These are phyloP conservation scores for Samsoniella hepiali DNA, from an alignment of 2,329 filamentous ascomycete genomes.

Conservation along the genomic window DNA sequence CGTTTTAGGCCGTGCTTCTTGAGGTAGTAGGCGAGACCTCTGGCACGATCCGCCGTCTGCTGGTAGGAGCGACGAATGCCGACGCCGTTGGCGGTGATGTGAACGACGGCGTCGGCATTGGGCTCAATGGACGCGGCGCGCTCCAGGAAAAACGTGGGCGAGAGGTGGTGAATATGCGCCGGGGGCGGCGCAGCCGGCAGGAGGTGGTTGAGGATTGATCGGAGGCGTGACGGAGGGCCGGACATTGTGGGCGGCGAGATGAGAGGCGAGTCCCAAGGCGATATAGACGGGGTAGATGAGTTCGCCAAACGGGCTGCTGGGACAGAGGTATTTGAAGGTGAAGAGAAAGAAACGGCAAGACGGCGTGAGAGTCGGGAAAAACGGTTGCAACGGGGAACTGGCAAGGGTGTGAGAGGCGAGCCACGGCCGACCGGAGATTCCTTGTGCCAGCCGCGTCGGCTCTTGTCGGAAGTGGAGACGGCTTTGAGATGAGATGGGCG, in stretches of 20 bases:
- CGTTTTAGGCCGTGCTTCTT: slow-evolving; percentile 68
- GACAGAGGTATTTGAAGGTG: not conserved
- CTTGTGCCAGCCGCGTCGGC: not conserved
- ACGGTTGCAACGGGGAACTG: not conserved
- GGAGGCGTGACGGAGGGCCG: slow-evolving; percentile 58
- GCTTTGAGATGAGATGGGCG: not conserved
- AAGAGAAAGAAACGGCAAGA: not conserved
- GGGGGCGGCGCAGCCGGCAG: slow-evolving; percentile 40
- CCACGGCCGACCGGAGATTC: slow-evolving; percentile 6
- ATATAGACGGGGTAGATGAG: not conserved
- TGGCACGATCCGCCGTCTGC: slow-evolving; percentile 79
- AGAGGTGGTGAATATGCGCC: slow-evolving; percentile 71
- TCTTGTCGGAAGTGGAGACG: slow-evolving; percentile 7
- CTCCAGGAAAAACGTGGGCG: slow-evolving; percentile 82
- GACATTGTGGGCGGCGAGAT: slow-evolving; percentile 50
- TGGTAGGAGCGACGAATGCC: slow-evolving; percentile 73
- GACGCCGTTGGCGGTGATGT: slow-evolving; percentile 74
- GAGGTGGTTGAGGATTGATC: slow-evolving; percentile 53
- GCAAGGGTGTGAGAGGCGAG: not conserved
- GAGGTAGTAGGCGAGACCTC: slow-evolving; percentile 85
- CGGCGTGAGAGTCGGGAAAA: not conserved
- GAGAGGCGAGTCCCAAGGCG: not conserved
- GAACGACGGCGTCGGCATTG: slow-evolving; percentile 77
- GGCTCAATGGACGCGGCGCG: slow-evolving; percentile 87
- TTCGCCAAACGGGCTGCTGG: not conserved